These are phyloP conservation scores for Fusarium irregulare DNA, from an alignment of 2,329 filamentous ascomycete genomes.

Conservation along the genomic window DNA sequence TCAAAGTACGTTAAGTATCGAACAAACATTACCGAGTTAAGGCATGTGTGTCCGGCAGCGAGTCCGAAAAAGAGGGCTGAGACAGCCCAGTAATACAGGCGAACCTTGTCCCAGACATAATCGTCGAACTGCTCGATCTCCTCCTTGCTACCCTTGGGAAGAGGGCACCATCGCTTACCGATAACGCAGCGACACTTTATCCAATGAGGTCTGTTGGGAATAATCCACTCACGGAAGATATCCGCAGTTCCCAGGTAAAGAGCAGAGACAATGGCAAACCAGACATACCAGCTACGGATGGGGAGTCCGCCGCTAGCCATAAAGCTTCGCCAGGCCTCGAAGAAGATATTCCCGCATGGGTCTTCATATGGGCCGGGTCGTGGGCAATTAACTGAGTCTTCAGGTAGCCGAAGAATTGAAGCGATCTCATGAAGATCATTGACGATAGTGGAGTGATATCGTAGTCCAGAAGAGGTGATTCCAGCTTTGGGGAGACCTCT, in stretches of 20 bases:
- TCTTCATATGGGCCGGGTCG: conserved; percentile 26
- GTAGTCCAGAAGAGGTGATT: conserved; percentile 31
- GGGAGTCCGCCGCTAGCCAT: conserved; percentile 26
- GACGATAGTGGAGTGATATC: conserved; percentile 33
- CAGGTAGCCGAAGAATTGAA: conserved; percentile 34
- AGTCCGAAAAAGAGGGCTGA: conserved; percentile 33
- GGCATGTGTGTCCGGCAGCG: conserved; percentile 32
- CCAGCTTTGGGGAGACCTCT: conserved; percentile 40
- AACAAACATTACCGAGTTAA: conserved; percentile 35
- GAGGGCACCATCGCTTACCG: conserved; percentile 43
- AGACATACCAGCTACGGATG: conserved; percentile 31
- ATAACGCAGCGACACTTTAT: conserved; percentile 44
- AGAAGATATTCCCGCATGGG: conserved; percentile 44
- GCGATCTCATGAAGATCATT: conserved; percentile 41
- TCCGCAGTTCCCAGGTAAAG: conserved; percentile 22
- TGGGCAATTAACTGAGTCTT: conserved; percentile 40
- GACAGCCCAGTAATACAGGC: conserved; percentile 41
- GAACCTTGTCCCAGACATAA: conserved; percentile 44
- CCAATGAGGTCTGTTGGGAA: conserved; percentile 44
- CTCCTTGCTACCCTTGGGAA: conserved; percentile 42
- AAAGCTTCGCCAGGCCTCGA: conserved; percentile 44
- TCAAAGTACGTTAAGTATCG: conserved; percentile 36
- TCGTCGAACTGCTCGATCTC: conserved; percentile 45
- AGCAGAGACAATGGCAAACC: conserved; percentile 30
- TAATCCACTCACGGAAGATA: conserved; percentile 42